These are phyloP conservation scores for Tricladium varicosporioides DNA, from an alignment of 2,329 filamentous ascomycete genomes.

Conservation along the genomic window DNA sequence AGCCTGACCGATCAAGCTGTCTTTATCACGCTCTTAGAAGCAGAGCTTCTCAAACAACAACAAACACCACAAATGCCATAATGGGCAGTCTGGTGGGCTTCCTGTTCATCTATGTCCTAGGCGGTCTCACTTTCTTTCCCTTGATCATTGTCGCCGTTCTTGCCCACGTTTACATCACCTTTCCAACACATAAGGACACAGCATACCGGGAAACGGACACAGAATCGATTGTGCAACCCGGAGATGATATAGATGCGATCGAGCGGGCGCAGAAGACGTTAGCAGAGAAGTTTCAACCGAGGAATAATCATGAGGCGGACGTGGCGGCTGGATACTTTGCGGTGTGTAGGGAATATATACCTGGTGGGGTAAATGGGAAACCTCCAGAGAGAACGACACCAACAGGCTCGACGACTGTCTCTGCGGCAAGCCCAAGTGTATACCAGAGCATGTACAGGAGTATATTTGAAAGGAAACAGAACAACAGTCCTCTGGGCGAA, in stretches of 20 bases:
- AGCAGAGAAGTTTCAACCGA: conserved; percentile 59
- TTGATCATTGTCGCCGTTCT: conserved; percentile 61
- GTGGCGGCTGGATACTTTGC: conserved; percentile 91
- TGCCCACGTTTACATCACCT: conserved; percentile 65
- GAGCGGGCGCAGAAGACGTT: conserved; percentile 57
- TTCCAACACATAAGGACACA: conserved; percentile 53
- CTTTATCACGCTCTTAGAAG: background rate
- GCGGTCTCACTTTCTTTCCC: conserved; percentile 85
- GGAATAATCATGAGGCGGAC: conserved; percentile 62
- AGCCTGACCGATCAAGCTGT: background rate
- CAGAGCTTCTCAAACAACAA: background rate
- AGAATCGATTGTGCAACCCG: conserved; percentile 51
- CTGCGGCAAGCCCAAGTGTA: conserved; percentile 83
- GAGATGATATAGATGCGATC: conserved; percentile 64
- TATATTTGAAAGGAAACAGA: conserved; percentile 80
- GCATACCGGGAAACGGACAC: conserved; percentile 33
- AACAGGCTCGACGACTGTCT: conserved; percentile 70
- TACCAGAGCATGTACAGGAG: conserved; percentile 98
- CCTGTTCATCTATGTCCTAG: conserved; percentile 75
- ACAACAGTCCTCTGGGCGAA: conserved; percentile 33
- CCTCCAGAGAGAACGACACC: conserved; percentile 84
- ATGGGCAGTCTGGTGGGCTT: conserved; percentile 44
- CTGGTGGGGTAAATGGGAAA: conserved; percentile 88
- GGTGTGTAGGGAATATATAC: conserved; percentile 90
- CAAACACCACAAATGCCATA: conserved; percentile 13